Base-by-base conservation (phyloP, 202 grass and related monocot genomes). In the Schoenoplectus triqueter region DNA sequence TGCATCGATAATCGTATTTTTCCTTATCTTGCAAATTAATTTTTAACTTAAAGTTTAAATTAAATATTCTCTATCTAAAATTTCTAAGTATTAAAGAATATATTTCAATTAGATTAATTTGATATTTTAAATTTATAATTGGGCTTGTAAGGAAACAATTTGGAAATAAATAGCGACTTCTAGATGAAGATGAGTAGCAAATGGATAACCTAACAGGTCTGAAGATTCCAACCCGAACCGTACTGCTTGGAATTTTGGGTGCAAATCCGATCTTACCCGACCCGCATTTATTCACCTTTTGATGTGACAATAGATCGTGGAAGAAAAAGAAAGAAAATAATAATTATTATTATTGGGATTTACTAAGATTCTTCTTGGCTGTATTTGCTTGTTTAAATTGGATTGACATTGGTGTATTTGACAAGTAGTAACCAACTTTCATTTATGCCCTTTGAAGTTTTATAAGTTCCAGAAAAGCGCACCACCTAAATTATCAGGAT, bases 381-480 rank as follows among this genome's bases (percentile, higher is more conserved):
- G n/a, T 73, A 51, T 51, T 73, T 73, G 3, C n/a, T 19, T 62
- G 15, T 62, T 17, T 6, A 47, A 47, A 18, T 17, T 15, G 31
- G 31, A 31, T 31, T 31, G 31, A 31, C 59, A 62, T 73, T 51
- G 70, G 18, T 51, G n/a, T 11, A 73, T 73, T 51, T 57, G 51
- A 77, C 73, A 57, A 61, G 7, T 45, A 61, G 15, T n/a, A 78
- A 78, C 20, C 14, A 44, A 61, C 61, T 61, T 45, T 59, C 44
- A 71, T 71, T 47, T 60, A 42, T 59, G 75, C 7, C 31, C 54
- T 5, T 47, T 76, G 19, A 11, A 61, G 44, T 1, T 60, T 61
- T 11, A 52, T 5, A 52, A 52, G 8, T 74, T 50, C 7, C 17
- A 20, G 8, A 52, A 74, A 52, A 52, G 2, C 9, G 47, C 6